Conservation (phyloP, 2,329 filamentous ascomycete genomes). For the Pyrenochaeta sp. region DNA sequence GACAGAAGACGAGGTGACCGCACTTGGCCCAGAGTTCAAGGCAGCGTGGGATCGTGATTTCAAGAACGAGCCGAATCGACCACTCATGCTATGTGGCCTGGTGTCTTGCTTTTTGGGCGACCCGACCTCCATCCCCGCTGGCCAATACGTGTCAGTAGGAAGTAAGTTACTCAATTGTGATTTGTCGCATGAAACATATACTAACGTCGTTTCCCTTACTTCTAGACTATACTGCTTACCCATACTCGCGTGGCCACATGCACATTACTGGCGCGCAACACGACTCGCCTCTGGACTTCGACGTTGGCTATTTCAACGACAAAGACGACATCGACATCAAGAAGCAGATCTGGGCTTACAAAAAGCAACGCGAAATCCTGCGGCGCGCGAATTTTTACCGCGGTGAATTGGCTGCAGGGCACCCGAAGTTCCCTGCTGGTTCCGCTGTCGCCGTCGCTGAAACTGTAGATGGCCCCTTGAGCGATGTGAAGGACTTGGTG, state of each 20-base stretch:
- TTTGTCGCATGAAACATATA: no score
- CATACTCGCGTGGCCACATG: constrained; percentile 67
- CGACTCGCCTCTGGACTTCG: constrained; percentile 62
- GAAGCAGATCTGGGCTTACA: constrained; percentile 70
- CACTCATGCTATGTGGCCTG: constrained; percentile 57
- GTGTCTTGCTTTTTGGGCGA: constrained; percentile 40
- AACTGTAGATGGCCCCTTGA: constrained; percentile 11
- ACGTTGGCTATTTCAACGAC: constrained; percentile 66
- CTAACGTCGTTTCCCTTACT: no score
- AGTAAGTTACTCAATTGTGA: constrained; percentile 9
- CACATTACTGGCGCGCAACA: constrained; percentile 63
- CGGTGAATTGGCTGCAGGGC: constrained; percentile 44
- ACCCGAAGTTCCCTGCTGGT: constrained; percentile 30
- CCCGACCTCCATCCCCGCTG: constrained; percentile 38
- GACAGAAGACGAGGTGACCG: constrained; percentile 60
- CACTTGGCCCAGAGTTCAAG: constrained; percentile 63
- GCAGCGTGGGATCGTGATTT: constrained; percentile 66
- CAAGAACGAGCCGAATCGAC: constrained; percentile 55
- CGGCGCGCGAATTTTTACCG: constrained; percentile 63
- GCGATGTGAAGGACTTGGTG: constrained; percentile 22
- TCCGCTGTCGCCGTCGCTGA: constrained; percentile 26
- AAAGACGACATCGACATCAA: constrained; percentile 65
- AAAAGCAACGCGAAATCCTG: constrained; percentile 68
- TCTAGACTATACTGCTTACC: constrained; percentile 64
- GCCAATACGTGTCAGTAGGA: constrained; percentile 63